Evolutionary conservation across 345 rosid genomes (phyloP).

Genomic region (Boechera stricta): DNA sequence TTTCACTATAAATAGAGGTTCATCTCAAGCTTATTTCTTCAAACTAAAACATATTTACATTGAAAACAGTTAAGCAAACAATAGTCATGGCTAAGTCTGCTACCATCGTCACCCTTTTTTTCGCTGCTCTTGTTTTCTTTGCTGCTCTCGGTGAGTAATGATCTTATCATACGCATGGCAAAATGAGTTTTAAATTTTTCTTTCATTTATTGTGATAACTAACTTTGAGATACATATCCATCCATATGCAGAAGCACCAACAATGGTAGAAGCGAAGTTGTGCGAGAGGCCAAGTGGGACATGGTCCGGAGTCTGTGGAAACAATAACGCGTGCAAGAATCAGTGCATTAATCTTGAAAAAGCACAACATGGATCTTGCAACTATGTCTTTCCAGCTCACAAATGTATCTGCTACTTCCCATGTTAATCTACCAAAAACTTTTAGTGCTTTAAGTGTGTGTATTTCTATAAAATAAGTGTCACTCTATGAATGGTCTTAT

Average conservation of each 20-base stretch:
- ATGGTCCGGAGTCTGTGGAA: slow-evolving; percentile 6
- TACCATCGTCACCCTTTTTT: slow-evolving; percentile 24
- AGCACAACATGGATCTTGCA: slow-evolving; percentile 11
- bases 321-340: not conserved
- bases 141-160: slow-evolving; percentile 38
- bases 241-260: not conserved
- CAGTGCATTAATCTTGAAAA: slow-evolving; percentile 44
- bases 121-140: slow-evolving; percentile 34
- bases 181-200: not conserved
- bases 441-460: no score
- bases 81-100: slow-evolving; percentile 39
- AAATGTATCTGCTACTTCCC: no score
- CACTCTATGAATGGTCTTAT: no score
- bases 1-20: not conserved
- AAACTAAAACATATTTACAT: not conserved
- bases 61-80: not conserved
- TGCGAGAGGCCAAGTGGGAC: not conserved
- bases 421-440: no score
- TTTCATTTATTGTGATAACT: not conserved
- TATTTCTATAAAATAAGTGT: no score
- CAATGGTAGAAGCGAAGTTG: slow-evolving; percentile 4
- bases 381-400: not conserved
- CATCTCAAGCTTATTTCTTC: not conserved
- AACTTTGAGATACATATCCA: not conserved
- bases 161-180: slow-evolving; percentile 18